Base-by-base conservation (phyloP, 768 basidiomycete genomes). In the Suillus paluster region DNA sequence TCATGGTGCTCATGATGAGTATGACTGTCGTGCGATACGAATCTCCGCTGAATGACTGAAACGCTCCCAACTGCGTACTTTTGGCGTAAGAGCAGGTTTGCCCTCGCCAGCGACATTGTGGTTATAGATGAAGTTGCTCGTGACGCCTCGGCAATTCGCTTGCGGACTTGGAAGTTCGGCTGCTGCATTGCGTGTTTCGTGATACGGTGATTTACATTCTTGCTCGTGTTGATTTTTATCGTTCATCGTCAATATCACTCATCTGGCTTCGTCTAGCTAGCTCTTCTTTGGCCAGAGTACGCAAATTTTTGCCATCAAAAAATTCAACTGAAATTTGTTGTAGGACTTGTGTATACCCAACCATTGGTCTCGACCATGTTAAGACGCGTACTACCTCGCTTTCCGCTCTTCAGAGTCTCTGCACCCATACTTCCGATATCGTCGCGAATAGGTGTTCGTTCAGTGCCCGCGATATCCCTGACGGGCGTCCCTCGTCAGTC, bases 371-470 rank as follows among this genome's bases (percentile, higher is more conserved):
- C 58, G 62, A 70, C 39, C 67, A 80, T 78, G 74, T 67, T 80
- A 62, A 73, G 78, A 58, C 72, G 75, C 63, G 68, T 83, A 61
- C 67, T 84, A 50, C 76, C 76, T 42, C 81, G 85, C 38, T 65
- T 86, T 6, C 77, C 77, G n/a, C 66, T 83, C 66, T 69, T 87
- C 63, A 78, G 82, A 63, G 70, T 80, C 14, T 62, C 85, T 23
- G 62, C 81, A 19, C 79, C 82, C 1, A 77, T 89, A 17, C 73
- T 88, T 15, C 81, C 89, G 1, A 80, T 84, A 23, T 74, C 81
- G 7, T 66, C 80, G 5, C 79, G 78, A 27, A 64, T 81, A 21
- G 68, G 75, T 25, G 61, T 73, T 2, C 73, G 74, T 25, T 60
- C 71, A 55, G 67, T 73, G 14, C 65, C 74, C 15, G 69, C 75